phyloP scores from a whole-genome alignment of 495 filamentous ascomycete species.

The Penicillium cinerascens region DNA sequence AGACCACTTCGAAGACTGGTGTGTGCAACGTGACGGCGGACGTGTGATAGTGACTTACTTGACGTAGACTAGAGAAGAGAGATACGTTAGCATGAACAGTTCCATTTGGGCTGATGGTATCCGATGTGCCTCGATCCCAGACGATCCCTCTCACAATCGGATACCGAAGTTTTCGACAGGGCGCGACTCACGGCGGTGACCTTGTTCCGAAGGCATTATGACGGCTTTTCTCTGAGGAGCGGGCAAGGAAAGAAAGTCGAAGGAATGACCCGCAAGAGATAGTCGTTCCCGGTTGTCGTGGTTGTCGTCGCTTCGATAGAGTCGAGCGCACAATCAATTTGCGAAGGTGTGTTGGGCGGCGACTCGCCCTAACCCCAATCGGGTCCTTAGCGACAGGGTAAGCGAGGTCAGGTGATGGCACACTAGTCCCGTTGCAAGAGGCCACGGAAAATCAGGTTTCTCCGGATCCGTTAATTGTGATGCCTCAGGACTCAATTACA shows the following conservation, averaged over 20 bases:
- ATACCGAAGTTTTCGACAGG: slow-evolving; percentile 8
- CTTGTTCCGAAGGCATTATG: slow-evolving; percentile 80
- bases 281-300: slow-evolving; percentile 47
- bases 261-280: slow-evolving; percentile 49
- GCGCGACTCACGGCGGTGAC: slow-evolving; percentile 74
- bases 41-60: slow-evolving; percentile 63
- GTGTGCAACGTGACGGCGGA: slow-evolving; percentile 25
- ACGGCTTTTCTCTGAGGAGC: slow-evolving; percentile 47
- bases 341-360: slow-evolving; percentile 38
- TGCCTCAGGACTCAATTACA: neutral
- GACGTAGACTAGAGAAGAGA: slow-evolving; percentile 70
- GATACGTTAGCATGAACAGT: slow-evolving; percentile 33
- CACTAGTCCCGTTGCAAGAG: slow-evolving; percentile 13
- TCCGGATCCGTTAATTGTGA: neutral
- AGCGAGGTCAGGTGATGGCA: slow-evolving; percentile 38
- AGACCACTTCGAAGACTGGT: slow-evolving; percentile 12
- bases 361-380: slow-evolving; percentile 39
- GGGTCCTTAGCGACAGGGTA: slow-evolving; percentile 44
- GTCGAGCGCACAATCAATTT: slow-evolving; percentile 46
- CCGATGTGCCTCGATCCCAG: slow-evolving; percentile 16
- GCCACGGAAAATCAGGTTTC: slow-evolving; percentile 18
- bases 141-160: slow-evolving; percentile 12
- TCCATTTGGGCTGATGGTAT: slow-evolving; percentile 9
- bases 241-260: slow-evolving; percentile 49
- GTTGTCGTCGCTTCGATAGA: slow-evolving; percentile 50